These are phyloP conservation scores for Beauveria caledonica DNA, from an alignment of 2,329 filamentous ascomycete species.

Conservation along the genomic window DNA sequence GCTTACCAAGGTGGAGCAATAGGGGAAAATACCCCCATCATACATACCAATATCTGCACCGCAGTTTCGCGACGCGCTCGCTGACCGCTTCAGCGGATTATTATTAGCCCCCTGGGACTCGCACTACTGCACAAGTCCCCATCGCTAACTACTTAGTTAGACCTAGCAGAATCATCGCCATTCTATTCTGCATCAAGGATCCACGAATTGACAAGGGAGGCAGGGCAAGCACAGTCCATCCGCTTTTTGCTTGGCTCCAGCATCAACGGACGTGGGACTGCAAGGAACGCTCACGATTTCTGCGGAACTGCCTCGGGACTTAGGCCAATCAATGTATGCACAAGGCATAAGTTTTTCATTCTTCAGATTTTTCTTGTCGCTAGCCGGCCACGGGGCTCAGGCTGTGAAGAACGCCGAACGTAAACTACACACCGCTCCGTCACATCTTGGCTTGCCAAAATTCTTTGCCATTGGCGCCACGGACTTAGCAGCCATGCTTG, in stretches of 20 bases:
- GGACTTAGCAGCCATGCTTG: conserved; percentile 18
- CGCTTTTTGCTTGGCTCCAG: neutral
- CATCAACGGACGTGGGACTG: conserved; percentile 2
- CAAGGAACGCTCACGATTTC: conserved; percentile 9
- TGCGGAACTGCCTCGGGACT: neutral
- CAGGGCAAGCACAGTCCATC: neutral
- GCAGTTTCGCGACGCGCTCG: conserved; percentile 2
- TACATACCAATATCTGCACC: neutral
- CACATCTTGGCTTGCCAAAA: neutral
- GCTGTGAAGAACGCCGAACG: neutral
- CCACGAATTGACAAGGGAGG: neutral
- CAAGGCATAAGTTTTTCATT: neutral
- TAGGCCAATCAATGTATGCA: neutral
- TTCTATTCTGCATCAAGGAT: neutral
- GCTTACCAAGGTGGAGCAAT: conserved; percentile 3
- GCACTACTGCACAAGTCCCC: conserved; percentile 2
- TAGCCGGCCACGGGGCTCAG: neutral
- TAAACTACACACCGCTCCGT: conserved; percentile 6
- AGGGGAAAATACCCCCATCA: neutral
- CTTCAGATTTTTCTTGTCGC: neutral
- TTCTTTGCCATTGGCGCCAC: conserved; percentile 1
- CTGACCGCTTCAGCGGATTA: conserved; percentile 3
- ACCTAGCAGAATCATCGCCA: neutral
- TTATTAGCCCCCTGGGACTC: neutral
- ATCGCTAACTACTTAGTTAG: neutral